phyloP scores from a whole-genome alignment of 805 yeast genomes.

The Metschnikowia henanensis region DNA sequence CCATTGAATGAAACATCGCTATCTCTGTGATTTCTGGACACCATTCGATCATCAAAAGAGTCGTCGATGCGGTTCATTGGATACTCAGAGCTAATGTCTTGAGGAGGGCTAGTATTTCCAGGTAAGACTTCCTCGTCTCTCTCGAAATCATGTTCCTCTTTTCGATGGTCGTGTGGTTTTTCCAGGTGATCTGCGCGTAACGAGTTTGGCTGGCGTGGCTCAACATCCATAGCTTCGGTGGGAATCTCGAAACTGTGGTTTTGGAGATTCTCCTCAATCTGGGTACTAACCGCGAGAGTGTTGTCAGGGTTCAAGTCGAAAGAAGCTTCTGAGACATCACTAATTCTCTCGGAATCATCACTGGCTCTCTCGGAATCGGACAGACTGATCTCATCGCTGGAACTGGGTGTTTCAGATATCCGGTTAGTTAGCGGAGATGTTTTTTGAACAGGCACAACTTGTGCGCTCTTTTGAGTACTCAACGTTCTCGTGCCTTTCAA shows the following conservation, averaged over 20 bases:
- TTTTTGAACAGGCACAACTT: too few species aligned
- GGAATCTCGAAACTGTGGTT: not conserved
- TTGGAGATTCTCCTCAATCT: not conserved
- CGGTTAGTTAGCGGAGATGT: too few species aligned
- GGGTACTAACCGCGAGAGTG: not conserved
- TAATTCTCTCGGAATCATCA: too few species aligned
- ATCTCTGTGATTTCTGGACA: not conserved
- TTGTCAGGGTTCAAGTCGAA: not conserved
- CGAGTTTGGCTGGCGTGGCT: not conserved
- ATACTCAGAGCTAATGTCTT: not conserved
- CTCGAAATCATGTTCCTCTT: not conserved
- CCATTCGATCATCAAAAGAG: conserved; percentile 4
- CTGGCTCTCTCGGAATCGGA: too few species aligned
- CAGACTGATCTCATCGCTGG: too few species aligned
- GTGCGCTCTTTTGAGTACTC: too few species aligned
- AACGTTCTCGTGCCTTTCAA: too few species aligned
- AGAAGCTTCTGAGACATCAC: too few species aligned
- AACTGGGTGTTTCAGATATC: too few species aligned
- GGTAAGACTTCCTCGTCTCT: too few species aligned
- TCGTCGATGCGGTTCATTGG: conserved; percentile 3
- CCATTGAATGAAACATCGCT: conserved; percentile 2
- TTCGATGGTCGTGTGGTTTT: not conserved
- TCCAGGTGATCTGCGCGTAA: not conserved
- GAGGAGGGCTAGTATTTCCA: too few species aligned
- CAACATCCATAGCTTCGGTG: not conserved